Conservation (phyloP, 163 green algal genomes). For the Scenedesmus sp. region DNA sequence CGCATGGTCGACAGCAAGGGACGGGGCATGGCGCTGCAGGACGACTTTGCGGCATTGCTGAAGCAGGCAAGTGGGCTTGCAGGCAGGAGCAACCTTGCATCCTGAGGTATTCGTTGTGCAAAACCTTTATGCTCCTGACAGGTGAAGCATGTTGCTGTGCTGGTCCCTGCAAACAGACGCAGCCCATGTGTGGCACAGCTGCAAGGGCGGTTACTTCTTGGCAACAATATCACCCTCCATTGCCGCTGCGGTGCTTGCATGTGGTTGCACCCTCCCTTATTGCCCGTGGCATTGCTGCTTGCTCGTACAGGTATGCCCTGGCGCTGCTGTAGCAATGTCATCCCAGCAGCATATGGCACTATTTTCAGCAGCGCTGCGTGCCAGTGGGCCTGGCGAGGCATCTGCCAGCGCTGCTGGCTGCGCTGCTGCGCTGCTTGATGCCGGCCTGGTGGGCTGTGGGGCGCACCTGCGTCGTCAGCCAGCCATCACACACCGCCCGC, state of each 20-base stretch:
- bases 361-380: slow-evolving; percentile 14
- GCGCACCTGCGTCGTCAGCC: slow-evolving; percentile 41
- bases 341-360: not conserved
- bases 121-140: not conserved
- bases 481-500: not conserved
- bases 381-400: slow-evolving; percentile 21
- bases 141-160: not conserved
- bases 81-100: not conserved
- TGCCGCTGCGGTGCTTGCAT: not conserved
- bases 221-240: no score
- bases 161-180: not conserved
- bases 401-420: not conserved
- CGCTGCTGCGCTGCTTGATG: slow-evolving; percentile 31
- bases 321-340: not conserved
- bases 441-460: slow-evolving; percentile 38
- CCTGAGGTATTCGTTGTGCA: not conserved
- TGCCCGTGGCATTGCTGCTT: not conserved
- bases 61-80: not conserved
- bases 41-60: slow-evolving; percentile 23
- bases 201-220: no score
- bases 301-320: slow-evolving; percentile 33
- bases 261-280: not conserved
- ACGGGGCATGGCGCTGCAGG: not conserved
- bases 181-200: not conserved
- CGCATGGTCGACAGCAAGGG: not conserved